These are phyloP conservation scores for Pulveroboletus frians DNA, from an alignment of 768 basidiomycete species.

Conservation along the genomic window DNA sequence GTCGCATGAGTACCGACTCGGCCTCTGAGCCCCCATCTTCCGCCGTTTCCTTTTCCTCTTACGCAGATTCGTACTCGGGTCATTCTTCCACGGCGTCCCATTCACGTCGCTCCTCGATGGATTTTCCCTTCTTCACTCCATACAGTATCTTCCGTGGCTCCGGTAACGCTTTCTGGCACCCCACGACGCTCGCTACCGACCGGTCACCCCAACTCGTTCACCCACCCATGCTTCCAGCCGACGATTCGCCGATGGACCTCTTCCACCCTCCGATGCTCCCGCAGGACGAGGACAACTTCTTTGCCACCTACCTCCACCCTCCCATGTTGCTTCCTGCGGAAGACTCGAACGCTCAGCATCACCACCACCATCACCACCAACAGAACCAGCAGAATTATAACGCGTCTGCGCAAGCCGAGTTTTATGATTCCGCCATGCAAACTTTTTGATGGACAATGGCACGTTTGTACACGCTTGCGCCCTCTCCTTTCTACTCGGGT, in stretches of 20 bases:
- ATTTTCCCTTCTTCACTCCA: constrained; percentile 56
- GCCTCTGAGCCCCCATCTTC: constrained; percentile 52
- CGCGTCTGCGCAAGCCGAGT: constrained; percentile 22
- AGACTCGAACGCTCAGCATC: constrained; percentile 23
- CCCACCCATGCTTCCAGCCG: constrained; percentile 62
- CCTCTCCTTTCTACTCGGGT: constrained; percentile 6
- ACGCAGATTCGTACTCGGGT: constrained; percentile 56
- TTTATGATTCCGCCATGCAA: constrained; percentile 35
- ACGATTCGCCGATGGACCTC: constrained; percentile 70
- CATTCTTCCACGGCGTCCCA: constrained; percentile 52
- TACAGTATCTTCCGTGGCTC: constrained; percentile 52
- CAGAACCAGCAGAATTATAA: constrained; percentile 18
- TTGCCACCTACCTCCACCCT: constrained; percentile 49
- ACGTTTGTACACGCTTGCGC: background rate
- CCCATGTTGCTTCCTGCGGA: constrained; percentile 48
- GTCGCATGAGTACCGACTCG: constrained; percentile 63
- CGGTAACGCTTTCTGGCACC: constrained; percentile 67
- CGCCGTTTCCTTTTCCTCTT: constrained; percentile 60
- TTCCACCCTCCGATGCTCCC: constrained; percentile 57
- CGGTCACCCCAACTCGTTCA: constrained; percentile 57
- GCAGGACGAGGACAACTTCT: constrained; percentile 63
- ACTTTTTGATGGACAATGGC: constrained; percentile 22
- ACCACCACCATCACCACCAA: constrained; percentile 21
- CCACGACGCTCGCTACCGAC: constrained; percentile 62
- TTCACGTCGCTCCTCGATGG: constrained; percentile 61